Evolutionary conservation across 2,329 filamentous ascomycete species (phyloP).

Genomic region (Fusarium protoensiforme): DNA sequence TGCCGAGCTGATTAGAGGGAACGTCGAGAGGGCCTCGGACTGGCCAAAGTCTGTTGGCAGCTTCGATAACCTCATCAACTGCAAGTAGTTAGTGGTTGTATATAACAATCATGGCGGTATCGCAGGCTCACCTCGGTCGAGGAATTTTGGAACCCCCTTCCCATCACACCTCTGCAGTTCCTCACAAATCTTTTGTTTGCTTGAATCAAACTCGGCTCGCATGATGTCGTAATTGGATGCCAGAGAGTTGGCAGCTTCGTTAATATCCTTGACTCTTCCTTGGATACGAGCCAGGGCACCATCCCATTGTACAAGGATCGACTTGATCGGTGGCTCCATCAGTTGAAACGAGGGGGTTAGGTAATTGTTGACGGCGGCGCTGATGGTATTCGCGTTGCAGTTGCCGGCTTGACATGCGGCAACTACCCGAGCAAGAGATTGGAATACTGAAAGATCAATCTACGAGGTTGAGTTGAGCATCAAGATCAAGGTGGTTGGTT

Average conservation of each 20-base stretch:
- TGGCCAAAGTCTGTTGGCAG: background rate
- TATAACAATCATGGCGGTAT: background rate
- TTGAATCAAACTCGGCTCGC: background rate
- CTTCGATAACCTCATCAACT: background rate
- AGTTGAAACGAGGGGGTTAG: background rate
- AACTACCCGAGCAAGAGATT: background rate
- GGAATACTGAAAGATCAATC: background rate
- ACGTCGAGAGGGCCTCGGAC: background rate
- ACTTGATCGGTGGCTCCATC: background rate
- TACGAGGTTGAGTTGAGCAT: background rate
- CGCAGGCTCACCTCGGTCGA: background rate
- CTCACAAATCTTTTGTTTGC: background rate
- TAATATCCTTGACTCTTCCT: background rate
- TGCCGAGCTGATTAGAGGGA: background rate
- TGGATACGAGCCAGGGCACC: background rate
- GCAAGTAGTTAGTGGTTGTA: background rate
- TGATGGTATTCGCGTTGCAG: background rate
- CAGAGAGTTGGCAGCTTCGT: background rate
- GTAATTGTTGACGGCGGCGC: background rate
- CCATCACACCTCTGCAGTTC: background rate
- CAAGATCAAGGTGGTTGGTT: fast-evolving
- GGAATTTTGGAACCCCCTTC: background rate
- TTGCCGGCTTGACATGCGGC: background rate
- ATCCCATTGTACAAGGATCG: background rate
- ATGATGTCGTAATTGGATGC: background rate